These are phyloP conservation scores for Leishmania turanica DNA, from an alignment of 208 protist species.

Conservation along the genomic window DNA sequence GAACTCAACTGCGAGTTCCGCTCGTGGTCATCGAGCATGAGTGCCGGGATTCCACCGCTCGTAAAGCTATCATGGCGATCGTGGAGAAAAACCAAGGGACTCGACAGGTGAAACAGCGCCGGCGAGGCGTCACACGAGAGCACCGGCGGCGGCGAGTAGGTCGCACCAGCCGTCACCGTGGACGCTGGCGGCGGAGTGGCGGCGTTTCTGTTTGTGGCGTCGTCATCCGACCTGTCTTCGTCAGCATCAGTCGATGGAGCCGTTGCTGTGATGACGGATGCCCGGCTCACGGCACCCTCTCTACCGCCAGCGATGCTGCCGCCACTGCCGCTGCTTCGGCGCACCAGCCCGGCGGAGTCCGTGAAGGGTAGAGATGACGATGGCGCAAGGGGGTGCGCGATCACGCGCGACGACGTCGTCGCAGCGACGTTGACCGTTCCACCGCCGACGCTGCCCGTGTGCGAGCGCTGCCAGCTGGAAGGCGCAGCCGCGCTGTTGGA, in stretches of 20 bases:
- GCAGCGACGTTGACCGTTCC: background rate
- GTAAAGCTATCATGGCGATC: background rate
- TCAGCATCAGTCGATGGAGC: background rate
- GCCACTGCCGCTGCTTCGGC: background rate
- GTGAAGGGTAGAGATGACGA: background rate
- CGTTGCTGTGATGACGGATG: background rate
- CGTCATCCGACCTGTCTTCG: background rate
- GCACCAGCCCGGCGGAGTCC: background rate
- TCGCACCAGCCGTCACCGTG: background rate
- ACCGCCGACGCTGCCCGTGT: background rate
- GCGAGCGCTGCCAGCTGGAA: background rate
- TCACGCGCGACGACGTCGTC: background rate
- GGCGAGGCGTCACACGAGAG: constrained; percentile 27
- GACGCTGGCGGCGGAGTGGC: background rate
- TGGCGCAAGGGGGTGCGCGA: background rate
- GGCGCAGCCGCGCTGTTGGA: too few species aligned
- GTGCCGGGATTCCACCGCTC: constrained; percentile 2
- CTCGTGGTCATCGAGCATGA: constrained; percentile 14
- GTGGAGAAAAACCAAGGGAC: background rate
- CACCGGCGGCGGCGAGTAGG: constrained; percentile 9
- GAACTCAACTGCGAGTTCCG: background rate
- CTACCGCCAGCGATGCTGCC: background rate
- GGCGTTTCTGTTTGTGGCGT: background rate
- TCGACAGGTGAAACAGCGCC: constrained; percentile 16
- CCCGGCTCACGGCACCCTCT: background rate